Conservation (phyloP, 2,329 filamentous ascomycete genomes). For the Metarhizium robertsii region DNA sequence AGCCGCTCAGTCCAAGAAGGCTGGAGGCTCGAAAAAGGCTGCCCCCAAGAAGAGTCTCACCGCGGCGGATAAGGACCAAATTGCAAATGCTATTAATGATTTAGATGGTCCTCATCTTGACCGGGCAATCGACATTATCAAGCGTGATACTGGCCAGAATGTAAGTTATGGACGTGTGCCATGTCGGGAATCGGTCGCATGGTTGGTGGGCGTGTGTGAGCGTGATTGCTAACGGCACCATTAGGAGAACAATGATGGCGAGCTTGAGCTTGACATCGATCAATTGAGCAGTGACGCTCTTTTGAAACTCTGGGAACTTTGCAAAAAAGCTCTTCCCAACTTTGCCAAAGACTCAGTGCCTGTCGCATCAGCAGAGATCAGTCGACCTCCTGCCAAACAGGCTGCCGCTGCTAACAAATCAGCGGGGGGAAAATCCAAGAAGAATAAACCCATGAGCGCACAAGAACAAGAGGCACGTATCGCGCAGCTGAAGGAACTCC, state of each 20-base stretch:
- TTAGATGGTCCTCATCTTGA: conserved; percentile 71
- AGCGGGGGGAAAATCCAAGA: conserved; percentile 45
- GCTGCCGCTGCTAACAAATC: conserved; percentile 9
- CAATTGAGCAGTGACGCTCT: conserved; percentile 46
- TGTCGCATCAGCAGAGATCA: conserved; percentile 20
- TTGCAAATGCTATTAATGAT: conserved; percentile 75
- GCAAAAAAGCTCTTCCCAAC: conserved; percentile 31
- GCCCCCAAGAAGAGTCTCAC: conserved; percentile 47
- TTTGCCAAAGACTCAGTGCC: conserved; percentile 26
- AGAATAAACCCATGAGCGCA: conserved; percentile 70
- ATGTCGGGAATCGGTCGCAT: background rate
- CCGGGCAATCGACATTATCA: conserved; percentile 81
- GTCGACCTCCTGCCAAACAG: conserved; percentile 20
- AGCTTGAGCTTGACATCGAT: conserved; percentile 52
- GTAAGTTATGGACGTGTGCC: conserved; percentile 36
- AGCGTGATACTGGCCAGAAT: conserved; percentile 69
- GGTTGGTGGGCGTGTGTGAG: background rate
- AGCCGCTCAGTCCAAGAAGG: conserved; percentile 22
- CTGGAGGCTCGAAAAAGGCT: conserved; percentile 33
- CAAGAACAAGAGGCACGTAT: conserved; percentile 59
- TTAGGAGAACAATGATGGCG: conserved; percentile 49
- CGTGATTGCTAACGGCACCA: conserved; percentile 2
- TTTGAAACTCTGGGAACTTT: conserved; percentile 39
- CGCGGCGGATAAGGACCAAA: conserved; percentile 79
- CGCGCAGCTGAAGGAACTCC: conserved; percentile 45